Evolutionary conservation across 805 yeast genomes (phyloP).

Genomic region (Ogataea nonfermentans): DNA sequence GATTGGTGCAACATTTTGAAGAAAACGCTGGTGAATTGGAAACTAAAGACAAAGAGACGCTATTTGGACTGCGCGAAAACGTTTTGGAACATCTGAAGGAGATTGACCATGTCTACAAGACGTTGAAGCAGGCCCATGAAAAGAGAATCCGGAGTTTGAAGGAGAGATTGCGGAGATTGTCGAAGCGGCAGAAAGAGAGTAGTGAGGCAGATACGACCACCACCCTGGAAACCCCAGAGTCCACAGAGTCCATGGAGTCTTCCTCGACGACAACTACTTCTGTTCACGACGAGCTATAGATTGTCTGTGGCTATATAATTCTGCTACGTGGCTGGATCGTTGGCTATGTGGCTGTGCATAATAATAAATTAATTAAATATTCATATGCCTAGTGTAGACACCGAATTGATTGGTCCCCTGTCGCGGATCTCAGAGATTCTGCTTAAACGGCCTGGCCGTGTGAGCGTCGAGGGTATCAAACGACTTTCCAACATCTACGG

Average conservation of each 20-base stretch:
- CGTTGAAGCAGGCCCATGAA: conserved; percentile 28
- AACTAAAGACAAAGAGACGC: conserved; percentile 19
- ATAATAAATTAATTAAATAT: conserved; percentile 1
- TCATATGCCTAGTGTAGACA: conserved; percentile 34
- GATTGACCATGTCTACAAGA: conserved; percentile 15
- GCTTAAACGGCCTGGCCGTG: conserved; percentile 36
- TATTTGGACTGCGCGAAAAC: conserved; percentile 27
- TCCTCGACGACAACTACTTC: conserved; percentile 1
- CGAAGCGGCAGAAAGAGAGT: conserved; percentile 16
- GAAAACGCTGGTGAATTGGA: conserved; percentile 22
- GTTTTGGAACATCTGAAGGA: conserved; percentile 20
- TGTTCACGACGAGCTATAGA: conserved; percentile 23
- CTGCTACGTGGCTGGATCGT: neutral
- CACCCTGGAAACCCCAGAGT: too few species aligned
- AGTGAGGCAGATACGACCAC: too few species aligned
- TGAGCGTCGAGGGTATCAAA: conserved; percentile 34
- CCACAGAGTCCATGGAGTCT: conserved; percentile 21
- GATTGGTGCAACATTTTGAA: conserved; percentile 29
- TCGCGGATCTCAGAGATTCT: conserved; percentile 34
- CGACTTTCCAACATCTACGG: conserved; percentile 37
- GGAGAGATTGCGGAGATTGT: conserved; percentile 19
- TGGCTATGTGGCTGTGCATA: conserved; percentile 10
- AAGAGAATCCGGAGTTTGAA: conserved; percentile 28
- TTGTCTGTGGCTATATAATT: neutral
- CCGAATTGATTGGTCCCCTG: conserved; percentile 34